Evolutionary conservation across 2,329 filamentous ascomycete genomes (phyloP).

Genomic region (Pezicula rhizophila): DNA sequence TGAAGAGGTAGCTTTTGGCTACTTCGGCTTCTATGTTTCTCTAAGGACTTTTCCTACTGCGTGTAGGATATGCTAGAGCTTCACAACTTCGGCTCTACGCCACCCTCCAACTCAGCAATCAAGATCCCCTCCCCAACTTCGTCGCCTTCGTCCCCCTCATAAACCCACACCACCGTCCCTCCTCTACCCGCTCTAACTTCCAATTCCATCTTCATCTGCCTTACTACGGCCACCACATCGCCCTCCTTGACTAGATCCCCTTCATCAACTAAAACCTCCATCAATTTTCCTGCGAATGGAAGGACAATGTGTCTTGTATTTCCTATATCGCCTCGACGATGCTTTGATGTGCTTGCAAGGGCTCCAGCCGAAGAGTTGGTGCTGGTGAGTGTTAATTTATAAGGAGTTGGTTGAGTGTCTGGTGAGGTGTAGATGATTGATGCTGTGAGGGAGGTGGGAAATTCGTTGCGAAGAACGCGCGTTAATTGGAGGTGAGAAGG

Average conservation of each 20-base stretch:
- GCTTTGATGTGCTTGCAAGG: conserved; percentile 38
- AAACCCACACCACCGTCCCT: conserved; percentile 20
- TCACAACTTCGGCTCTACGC: neutral
- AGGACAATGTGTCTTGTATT: conserved; percentile 48
- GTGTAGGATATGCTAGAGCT: too few species aligned
- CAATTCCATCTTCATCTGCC: conserved; percentile 68
- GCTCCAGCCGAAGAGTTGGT: conserved; percentile 42
- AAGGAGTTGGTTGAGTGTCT: conserved; percentile 37
- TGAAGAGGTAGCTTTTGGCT: too few species aligned
- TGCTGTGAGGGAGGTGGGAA: conserved; percentile 47
- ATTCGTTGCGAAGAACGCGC: conserved; percentile 52
- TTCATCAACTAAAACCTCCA: conserved; percentile 50
- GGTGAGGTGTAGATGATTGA: conserved; percentile 42
- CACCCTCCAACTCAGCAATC: conserved; percentile 16
- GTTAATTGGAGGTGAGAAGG: conserved; percentile 48
- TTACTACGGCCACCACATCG: conserved; percentile 50
- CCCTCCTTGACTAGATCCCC: conserved; percentile 43
- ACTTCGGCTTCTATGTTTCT: too few species aligned
- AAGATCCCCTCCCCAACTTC: conserved; percentile 21
- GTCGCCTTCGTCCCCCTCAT: conserved; percentile 22
- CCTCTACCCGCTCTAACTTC: conserved; percentile 40
- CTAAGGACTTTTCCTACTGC: too few species aligned
- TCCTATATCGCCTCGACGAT: conserved; percentile 41
- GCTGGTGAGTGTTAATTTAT: conserved; percentile 33
- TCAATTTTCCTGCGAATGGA: conserved; percentile 52